Evolutionary conservation across 331 rosid species (phyloP).

Genomic region (Malus hybrid): DNA sequence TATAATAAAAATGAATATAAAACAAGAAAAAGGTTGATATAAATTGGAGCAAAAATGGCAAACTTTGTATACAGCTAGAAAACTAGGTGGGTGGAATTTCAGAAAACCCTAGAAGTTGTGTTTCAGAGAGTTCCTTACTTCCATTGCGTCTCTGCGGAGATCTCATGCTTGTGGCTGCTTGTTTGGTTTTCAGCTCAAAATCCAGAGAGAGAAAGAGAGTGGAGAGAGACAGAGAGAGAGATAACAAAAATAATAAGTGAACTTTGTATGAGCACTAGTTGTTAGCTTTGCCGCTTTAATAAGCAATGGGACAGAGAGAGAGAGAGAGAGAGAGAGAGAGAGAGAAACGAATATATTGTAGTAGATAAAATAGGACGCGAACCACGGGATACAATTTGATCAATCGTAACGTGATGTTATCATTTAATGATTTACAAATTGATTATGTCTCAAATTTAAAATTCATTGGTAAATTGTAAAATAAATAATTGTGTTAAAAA

Average conservation of each 20-base stretch:
- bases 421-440: too few relatives aligned
- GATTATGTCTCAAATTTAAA: too few relatives aligned
- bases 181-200: conserved; percentile 26
- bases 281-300: conserved; percentile 52
- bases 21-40: background rate
- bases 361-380: background rate
- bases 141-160: conserved; percentile 38
- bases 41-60: background rate
- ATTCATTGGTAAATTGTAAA: too few relatives aligned
- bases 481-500: too few relatives aligned
- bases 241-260: background rate
- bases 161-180: conserved; percentile 41
- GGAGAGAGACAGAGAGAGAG: background rate
- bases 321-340: background rate
- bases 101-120: conserved; percentile 21
- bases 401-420: too few relatives aligned
- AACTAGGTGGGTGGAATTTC: conserved; percentile 11
- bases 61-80: background rate
- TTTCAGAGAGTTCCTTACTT: conserved; percentile 44
- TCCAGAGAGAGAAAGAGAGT: conserved; percentile 22
- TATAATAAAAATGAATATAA: too few relatives aligned
- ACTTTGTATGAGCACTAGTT: conserved; percentile 31
- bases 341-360: background rate
- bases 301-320: conserved; percentile 37
- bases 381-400: background rate